These are phyloP conservation scores for Amoebophrya sp. DNA, from an alignment of 169 alveolate genomes.

Conservation along the genomic window DNA sequence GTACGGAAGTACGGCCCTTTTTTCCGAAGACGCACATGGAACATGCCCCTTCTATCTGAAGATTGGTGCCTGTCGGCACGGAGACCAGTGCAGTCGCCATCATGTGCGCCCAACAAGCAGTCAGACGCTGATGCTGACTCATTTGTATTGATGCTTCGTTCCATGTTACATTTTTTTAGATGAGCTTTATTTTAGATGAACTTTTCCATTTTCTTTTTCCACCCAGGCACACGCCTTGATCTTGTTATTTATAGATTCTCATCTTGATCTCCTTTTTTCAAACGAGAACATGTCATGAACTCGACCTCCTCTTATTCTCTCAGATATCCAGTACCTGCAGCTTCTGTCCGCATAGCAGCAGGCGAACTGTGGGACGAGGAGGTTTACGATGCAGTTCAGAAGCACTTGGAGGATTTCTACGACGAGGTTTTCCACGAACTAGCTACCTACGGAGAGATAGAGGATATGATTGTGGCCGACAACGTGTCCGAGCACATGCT, in stretches of 20 bases:
- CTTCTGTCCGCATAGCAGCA: background rate
- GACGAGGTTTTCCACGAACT: slow-evolving; percentile 90
- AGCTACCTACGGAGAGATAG: slow-evolving; percentile 87
- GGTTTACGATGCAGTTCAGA: slow-evolving; percentile 87
- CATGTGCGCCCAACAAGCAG: slow-evolving; percentile 89
- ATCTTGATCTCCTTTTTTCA: too few relatives aligned
- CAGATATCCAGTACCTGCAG: background rate
- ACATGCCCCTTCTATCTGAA: slow-evolving; percentile 97
- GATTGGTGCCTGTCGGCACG: slow-evolving; percentile 98
- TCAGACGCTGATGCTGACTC: slow-evolving; percentile 83
- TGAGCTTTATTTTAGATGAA: too few relatives aligned
- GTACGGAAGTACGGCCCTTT: background rate
- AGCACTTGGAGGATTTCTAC: slow-evolving; percentile 91
- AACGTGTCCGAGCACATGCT: slow-evolving; percentile 95
- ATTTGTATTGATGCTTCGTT: too few relatives aligned
- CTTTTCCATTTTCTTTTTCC: too few relatives aligned
- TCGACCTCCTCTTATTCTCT: too few relatives aligned
- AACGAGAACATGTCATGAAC: too few relatives aligned
- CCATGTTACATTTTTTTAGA: too few relatives aligned
- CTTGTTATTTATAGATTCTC: too few relatives aligned
- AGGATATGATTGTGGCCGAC: slow-evolving; percentile 92
- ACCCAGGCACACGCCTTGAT: too few relatives aligned
- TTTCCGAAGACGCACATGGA: slow-evolving; percentile 91
- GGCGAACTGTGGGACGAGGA: slow-evolving; percentile 58
- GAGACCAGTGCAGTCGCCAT: slow-evolving; percentile 93